Evolutionary conservation across 257 asterid genomes (phyloP), one percentile per base, ranked within the genome.

Genomic region (Mitragyna speciosa): DNA sequence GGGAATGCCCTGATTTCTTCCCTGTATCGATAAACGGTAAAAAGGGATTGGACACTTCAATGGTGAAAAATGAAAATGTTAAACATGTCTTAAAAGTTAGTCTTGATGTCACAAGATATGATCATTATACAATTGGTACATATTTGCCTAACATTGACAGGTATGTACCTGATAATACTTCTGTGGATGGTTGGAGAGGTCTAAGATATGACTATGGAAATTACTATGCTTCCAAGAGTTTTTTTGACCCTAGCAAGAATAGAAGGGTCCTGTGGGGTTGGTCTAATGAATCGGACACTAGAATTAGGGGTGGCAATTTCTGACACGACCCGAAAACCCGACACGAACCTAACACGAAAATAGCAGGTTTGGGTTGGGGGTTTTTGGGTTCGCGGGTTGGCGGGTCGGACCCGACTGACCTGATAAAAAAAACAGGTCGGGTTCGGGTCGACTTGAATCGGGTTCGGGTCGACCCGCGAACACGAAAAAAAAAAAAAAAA

Each of bases 1-100:
- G 89, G 88, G 93, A 87, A 61, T 89, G 93, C 65, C 89, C 90
- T 0, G 93, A 89, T 83, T 89, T 89, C 14, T 89, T 75, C 51
- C 91, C 93, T 0, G 88, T 89, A 1, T 19, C 80, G 4, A 22
- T 39, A 43, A 45, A 72, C 16, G 85, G 84, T 1, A 54, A 39
- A n/a, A 74, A 72, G n/a, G n/a, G n/a, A n/a, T n/a, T n/a, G n/a
- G n/a, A n/a, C n/a, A n/a, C n/a, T n/a, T n/a, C n/a, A n/a, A n/a
- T n/a, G n/a, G n/a, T n/a, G 6, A 82, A 72, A 41, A 31, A 49
- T 10, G 39, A 74, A 3, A 68, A 78, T 6, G 30, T 83, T 43
- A 87, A 81, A 68, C 75, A 80, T 54, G 93, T 83, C 11, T 78
- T 86, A 0, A 87, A 87, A 78, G 84, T 77, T 19, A 89, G 91